phyloP scores from a whole-genome alignment of 1,284 basidiomycete species.

The Ceratobasidium sp. region DNA sequence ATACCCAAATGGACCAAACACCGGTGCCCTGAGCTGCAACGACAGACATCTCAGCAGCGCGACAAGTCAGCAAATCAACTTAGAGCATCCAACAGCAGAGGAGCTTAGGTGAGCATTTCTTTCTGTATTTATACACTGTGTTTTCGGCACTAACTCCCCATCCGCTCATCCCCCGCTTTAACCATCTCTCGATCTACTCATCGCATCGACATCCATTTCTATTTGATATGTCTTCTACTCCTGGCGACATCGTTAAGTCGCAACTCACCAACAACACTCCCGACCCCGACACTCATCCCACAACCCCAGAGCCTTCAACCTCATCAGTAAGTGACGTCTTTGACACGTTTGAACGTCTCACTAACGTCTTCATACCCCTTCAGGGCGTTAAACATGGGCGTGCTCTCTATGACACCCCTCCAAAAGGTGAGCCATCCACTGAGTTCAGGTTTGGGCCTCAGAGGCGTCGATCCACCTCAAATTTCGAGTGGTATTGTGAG shows the following conservation, averaged over 20 bases:
- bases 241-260: background rate
- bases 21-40: too few species aligned
- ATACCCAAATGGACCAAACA: too few species aligned
- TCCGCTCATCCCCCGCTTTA: too few species aligned
- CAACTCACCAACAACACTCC: background rate
- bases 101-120: background rate
- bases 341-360: background rate
- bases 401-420: too few species aligned
- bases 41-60: too few species aligned
- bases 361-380: background rate
- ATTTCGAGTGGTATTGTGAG: too few species aligned
- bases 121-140: background rate
- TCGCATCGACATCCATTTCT: background rate
- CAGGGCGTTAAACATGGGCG: background rate
- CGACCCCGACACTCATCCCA: constrained; percentile 1
- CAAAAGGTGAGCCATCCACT: too few species aligned
- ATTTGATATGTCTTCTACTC: background rate
- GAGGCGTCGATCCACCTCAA: too few species aligned
- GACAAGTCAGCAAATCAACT: too few species aligned
- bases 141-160: background rate
- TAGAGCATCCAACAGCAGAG: too few species aligned
- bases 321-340: background rate
- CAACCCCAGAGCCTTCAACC: background rate
- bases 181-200: background rate
- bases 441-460: too few species aligned